phyloP scores from a whole-genome alignment of 495 filamentous ascomycete genomes.

The Trichoderma erinaceum region DNA sequence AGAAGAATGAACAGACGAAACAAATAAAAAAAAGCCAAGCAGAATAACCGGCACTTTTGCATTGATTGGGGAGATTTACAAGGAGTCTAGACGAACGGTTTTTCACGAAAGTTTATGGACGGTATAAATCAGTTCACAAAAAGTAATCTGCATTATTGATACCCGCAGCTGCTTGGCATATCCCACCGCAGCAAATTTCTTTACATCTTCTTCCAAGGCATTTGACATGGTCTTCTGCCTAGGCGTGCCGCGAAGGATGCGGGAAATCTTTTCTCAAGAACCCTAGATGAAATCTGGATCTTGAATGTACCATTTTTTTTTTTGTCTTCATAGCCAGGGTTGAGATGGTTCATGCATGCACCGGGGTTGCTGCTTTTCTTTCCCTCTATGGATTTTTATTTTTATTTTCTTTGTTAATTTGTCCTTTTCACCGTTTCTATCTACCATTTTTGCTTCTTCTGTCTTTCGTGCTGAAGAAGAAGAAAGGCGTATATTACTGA shows the following conservation, averaged over 20 bases:
- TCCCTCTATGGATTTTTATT: neutral
- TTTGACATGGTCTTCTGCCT: neutral
- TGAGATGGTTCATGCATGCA: constrained; percentile 1
- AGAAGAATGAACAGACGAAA: neutral
- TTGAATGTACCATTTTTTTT: neutral
- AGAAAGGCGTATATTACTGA: neutral
- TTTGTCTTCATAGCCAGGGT: constrained; percentile 1
- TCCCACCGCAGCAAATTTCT: constrained; percentile 9
- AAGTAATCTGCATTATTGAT: constrained; percentile 11
- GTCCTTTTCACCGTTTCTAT: neutral
- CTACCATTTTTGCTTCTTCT: neutral
- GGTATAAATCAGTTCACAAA: constrained; percentile 6
- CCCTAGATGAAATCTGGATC: neutral
- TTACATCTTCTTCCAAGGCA: neutral
- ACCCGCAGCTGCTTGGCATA: constrained; percentile 8
- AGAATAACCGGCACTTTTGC: neutral
- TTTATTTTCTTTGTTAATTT: neutral
- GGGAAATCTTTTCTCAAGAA: neutral
- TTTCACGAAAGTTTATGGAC: constrained; percentile 7
- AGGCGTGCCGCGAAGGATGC: neutral
- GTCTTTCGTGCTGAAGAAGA: neutral
- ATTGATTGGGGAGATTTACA: constrained; percentile 3
- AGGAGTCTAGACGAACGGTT: neutral
- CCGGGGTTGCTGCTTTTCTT: neutral
- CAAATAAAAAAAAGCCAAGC: neutral